Evolutionary conservation across 2,329 filamentous ascomycete genomes (phyloP).

Genomic region (Xylariomycetidae sp.): DNA sequence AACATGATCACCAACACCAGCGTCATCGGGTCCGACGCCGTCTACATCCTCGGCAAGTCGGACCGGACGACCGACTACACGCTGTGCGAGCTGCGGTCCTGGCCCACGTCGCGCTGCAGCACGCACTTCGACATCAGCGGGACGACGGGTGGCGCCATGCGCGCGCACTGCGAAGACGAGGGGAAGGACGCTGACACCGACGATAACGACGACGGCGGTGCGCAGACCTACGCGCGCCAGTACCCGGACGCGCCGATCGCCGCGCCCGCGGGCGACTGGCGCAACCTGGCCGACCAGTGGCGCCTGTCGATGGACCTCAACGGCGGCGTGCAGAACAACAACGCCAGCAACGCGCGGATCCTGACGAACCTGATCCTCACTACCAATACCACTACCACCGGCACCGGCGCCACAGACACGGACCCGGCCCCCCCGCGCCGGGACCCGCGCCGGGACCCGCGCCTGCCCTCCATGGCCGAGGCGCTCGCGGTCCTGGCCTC

Average conservation of each 20-base stretch:
- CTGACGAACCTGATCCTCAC: constrained; percentile 50
- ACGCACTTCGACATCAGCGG: constrained; percentile 57
- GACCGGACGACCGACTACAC: constrained; percentile 46
- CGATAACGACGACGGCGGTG: constrained; percentile 29
- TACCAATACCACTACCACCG: too few species aligned
- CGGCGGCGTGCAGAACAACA: constrained; percentile 48
- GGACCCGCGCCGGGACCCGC: constrained; percentile 37
- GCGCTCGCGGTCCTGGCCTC: constrained; percentile 66
- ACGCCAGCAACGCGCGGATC: constrained; percentile 56
- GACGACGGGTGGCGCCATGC: constrained; percentile 53
- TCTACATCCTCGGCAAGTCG: constrained; percentile 62
- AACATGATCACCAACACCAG: constrained; percentile 63
- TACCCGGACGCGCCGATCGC: too few species aligned
- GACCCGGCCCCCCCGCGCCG: too few species aligned
- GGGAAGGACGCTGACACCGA: constrained; percentile 51
- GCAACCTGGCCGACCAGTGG: constrained; percentile 51
- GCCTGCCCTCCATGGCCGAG: constrained; percentile 66
- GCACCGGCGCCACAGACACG: too few species aligned
- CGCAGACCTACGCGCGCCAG: too few species aligned
- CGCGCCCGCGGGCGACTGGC: constrained; percentile 44
- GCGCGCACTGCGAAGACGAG: constrained; percentile 56
- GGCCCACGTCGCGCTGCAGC: constrained; percentile 60
- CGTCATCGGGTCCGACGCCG: constrained; percentile 38
- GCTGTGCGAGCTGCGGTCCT: constrained; percentile 63
- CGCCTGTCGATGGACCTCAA: constrained; percentile 50